Percentiles rank a stretch among this genome's conserved stretches.
Conservation (phyloP, 257 asterid genomes). For the Leptodermis oblonga region DNA sequence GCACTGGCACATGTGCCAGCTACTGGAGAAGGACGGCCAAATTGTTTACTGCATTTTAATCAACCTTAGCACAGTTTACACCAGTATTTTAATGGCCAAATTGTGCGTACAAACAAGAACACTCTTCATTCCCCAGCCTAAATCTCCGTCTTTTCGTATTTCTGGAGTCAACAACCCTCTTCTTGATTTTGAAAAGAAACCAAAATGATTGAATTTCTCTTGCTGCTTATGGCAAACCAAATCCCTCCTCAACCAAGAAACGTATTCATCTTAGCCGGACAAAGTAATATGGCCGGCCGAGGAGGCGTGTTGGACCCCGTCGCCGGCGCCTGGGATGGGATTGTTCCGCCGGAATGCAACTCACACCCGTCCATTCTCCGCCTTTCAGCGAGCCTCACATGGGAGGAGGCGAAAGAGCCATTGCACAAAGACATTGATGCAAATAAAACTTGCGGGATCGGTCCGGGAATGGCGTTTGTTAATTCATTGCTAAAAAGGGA, state of each 20-base stretch:
- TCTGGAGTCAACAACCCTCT: no score
- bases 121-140: background rate
- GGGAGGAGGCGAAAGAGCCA: slow-evolving; percentile 40
- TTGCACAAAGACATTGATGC: slow-evolving; percentile 37
- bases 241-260: slow-evolving; percentile 13
- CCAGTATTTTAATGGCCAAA: background rate
- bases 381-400: slow-evolving; percentile 12
- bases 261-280: slow-evolving; percentile 78
- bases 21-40: no score
- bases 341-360: slow-evolving; percentile 46
- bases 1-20: no score
- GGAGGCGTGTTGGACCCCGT: slow-evolving; percentile 66
- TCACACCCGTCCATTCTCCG: slow-evolving; percentile 27
- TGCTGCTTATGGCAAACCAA: slow-evolving; percentile 17
- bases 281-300: slow-evolving; percentile 91
- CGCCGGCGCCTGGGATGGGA: slow-evolving; percentile 49
- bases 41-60: background rate
- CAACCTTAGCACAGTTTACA: no score
- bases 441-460: slow-evolving; percentile 24
- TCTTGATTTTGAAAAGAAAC: background rate
- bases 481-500: slow-evolving; percentile 18
- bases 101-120: background rate
- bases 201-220: slow-evolving; percentile 30
- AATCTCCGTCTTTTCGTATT: background rate
- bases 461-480: slow-evolving; percentile 41